Conservation (phyloP, 2,329 filamentous ascomycete genomes). For the Clathrospora elynae region DNA sequence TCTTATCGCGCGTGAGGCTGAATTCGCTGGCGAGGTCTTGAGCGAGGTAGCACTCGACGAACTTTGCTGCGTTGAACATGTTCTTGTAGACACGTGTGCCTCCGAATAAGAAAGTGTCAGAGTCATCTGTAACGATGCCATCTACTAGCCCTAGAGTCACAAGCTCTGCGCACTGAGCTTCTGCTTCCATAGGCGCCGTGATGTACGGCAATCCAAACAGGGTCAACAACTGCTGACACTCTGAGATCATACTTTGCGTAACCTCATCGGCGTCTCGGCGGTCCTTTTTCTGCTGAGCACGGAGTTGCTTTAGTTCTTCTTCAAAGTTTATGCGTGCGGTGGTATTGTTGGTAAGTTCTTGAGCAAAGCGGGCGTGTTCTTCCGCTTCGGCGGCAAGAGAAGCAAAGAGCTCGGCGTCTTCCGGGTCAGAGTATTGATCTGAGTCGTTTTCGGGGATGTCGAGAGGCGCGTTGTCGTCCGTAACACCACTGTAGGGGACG, state of each 20-base stretch:
- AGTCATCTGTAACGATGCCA: constrained; percentile 96
- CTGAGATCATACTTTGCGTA: constrained; percentile 91
- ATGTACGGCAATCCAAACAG: constrained; percentile 96
- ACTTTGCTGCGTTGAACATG: constrained; percentile 99
- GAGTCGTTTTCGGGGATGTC: constrained; percentile 40
- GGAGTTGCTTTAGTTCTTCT: constrained; percentile 80
- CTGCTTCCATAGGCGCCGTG: constrained; percentile 97
- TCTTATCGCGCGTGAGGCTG: constrained; percentile 79
- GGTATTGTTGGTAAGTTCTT: constrained; percentile 78
- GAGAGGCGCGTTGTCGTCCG: constrained; percentile 34
- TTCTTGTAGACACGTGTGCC: constrained; percentile 98
- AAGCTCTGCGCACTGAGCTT: constrained; percentile 94
- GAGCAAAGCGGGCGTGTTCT: constrained; percentile 91
- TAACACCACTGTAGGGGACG: constrained; percentile 39
- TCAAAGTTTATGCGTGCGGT: constrained; percentile 77
- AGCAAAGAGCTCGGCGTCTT: constrained; percentile 85
- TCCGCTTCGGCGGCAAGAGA: constrained; percentile 89
- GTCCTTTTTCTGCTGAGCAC: constrained; percentile 95
- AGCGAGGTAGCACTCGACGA: constrained; percentile 91
- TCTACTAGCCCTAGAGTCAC: constrained; percentile 87
- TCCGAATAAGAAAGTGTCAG: constrained; percentile 94
- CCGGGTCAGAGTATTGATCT: constrained; percentile 72
- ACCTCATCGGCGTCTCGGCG: constrained; percentile 95
- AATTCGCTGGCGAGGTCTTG: constrained; percentile 87
- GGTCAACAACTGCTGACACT: constrained; percentile 87